phyloP scores from a whole-genome alignment of 1,284 basidiomycete genomes.

The Ustilago nuda region DNA sequence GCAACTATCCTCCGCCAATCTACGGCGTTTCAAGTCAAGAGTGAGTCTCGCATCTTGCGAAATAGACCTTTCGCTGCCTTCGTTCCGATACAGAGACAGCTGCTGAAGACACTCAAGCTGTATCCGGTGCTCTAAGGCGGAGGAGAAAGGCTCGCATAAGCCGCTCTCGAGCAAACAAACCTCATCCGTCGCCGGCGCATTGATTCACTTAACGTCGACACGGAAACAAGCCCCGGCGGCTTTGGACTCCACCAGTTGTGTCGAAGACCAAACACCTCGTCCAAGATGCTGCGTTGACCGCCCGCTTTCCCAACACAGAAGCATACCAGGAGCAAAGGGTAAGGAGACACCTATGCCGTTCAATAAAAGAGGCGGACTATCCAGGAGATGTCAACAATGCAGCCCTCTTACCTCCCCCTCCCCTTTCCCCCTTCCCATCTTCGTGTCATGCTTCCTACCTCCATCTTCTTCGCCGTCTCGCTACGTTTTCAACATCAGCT shows the following conservation, averaged over 20 bases:
- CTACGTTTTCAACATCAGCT: neutral
- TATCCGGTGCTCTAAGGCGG: neutral
- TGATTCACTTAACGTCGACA: neutral
- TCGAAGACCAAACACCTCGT: conserved; percentile 7
- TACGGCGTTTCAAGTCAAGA: neutral
- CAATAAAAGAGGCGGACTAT: conserved; percentile 18
- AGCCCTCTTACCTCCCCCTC: conserved; percentile 2
- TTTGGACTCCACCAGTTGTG: neutral
- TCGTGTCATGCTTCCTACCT: neutral
- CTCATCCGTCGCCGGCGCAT: conserved; percentile 6
- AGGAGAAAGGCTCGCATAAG: neutral
- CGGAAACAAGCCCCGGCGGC: neutral
- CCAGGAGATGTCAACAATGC: neutral
- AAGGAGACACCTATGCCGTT: conserved; percentile 7
- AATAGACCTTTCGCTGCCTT: neutral
- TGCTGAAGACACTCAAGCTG: neutral
- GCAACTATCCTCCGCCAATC: conserved; percentile 12
- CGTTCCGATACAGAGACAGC: neutral
- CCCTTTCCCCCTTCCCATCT: neutral
- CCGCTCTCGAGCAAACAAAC: conserved; percentile 16
- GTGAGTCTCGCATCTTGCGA: neutral
- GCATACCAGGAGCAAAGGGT: neutral
- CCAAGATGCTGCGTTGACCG: neutral
- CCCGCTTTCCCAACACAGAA: conserved; percentile 20
- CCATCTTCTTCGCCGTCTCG: neutral